These are phyloP conservation scores for Ilyonectria mors-panacis DNA, from an alignment of 2,329 filamentous ascomycete genomes.

Conservation along the genomic window DNA sequence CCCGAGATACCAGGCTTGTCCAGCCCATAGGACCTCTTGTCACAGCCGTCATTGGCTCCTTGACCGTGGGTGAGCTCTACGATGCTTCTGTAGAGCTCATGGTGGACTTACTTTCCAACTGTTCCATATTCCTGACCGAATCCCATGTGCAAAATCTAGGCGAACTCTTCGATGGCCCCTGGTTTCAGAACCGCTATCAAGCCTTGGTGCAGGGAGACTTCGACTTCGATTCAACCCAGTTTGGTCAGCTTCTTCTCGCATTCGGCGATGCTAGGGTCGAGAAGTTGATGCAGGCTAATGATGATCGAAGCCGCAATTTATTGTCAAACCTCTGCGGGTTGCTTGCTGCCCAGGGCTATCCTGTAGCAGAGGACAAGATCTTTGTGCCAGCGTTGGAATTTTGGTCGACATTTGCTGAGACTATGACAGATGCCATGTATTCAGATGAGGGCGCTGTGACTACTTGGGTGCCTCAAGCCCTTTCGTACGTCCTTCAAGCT, in stretches of 20 bases:
- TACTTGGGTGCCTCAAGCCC: slow-evolving; percentile 72
- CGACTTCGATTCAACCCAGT: slow-evolving; percentile 75
- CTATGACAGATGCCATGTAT: slow-evolving; percentile 71
- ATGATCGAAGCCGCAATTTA: slow-evolving; percentile 66
- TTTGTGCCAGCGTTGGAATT: slow-evolving; percentile 84
- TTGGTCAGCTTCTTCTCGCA: slow-evolving; percentile 76
- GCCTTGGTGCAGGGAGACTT: slow-evolving; percentile 72
- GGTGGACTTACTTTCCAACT: slow-evolving; percentile 75
- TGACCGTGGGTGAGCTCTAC: slow-evolving; percentile 72
- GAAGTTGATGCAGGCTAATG: slow-evolving; percentile 68
- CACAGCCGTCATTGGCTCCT: slow-evolving; percentile 71
- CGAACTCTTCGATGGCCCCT: slow-evolving; percentile 72
- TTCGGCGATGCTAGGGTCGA: slow-evolving; percentile 78
- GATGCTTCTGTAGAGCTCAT: slow-evolving; percentile 75
- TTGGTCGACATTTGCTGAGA: slow-evolving; percentile 84
- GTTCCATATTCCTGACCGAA: slow-evolving; percentile 72
- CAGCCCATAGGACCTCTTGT: slow-evolving; percentile 73
- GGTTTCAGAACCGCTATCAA: slow-evolving; percentile 71
- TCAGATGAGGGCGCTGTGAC: slow-evolving; percentile 63
- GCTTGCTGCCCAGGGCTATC: slow-evolving; percentile 75
- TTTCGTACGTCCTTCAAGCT: slow-evolving; percentile 73
- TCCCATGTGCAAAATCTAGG: slow-evolving; percentile 72
- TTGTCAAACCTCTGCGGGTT: slow-evolving; percentile 75
- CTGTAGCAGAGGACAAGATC: slow-evolving; percentile 80
- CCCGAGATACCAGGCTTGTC: slow-evolving; percentile 70